phyloP scores from a whole-genome alignment of 345 rosid species.

The Clausena lansium region DNA sequence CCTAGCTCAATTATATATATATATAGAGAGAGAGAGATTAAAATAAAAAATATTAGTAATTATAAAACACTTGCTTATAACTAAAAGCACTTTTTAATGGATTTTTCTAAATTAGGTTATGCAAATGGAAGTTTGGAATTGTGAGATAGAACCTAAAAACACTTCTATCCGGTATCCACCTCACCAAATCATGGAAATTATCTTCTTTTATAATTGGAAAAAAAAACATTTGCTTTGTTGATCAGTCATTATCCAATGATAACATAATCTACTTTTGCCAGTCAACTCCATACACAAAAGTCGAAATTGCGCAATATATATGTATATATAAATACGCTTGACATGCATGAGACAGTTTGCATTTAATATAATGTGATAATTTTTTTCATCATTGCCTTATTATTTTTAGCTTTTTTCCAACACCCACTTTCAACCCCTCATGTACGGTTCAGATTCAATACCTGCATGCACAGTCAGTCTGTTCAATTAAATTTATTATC shows the following conservation, averaged over 20 bases:
- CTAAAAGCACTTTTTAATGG: background rate
- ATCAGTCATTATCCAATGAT: constrained; percentile 22
- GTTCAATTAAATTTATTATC: background rate
- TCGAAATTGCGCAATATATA: constrained; percentile 4
- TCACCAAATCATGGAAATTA: background rate
- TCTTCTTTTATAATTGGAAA: no score
- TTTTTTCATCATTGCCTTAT: constrained; percentile 51
- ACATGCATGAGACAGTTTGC: constrained; percentile 12
- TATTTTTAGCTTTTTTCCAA: constrained; percentile 36
- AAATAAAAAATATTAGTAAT: background rate
- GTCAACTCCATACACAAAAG: constrained; percentile 18
- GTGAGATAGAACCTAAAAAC: background rate
- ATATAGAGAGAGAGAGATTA: background rate
- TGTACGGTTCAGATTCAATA: background rate
- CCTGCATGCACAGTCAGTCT: constrained; percentile 16
- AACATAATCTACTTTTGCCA: constrained; percentile 5
- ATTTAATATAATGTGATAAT: constrained; percentile 15
- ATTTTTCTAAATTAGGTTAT: background rate
- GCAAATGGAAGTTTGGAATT: background rate
- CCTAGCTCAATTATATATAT: background rate
- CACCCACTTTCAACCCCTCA: constrained; percentile 18
- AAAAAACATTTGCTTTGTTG: constrained; percentile 34
- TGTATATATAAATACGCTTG: background rate
- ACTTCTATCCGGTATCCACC: constrained; percentile 8
- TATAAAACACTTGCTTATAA: background rate